Percentiles rank a stretch among this genome's conserved stretches.
Evolutionary conservation across 805 yeast species (phyloP).

Genomic region (Schwanniomyces polymorphus): DNA sequence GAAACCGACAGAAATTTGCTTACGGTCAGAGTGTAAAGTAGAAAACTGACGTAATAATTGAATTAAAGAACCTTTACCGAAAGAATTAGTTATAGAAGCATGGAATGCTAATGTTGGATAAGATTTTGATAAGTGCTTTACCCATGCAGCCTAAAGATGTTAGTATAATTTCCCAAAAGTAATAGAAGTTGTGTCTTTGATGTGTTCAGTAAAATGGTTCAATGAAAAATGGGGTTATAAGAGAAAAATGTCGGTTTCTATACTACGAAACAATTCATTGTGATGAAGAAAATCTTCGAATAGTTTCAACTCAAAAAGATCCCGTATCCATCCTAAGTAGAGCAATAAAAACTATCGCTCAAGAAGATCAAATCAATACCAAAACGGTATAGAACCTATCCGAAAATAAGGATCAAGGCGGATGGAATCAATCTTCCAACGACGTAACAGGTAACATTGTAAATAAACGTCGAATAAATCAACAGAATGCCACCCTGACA

Average conservation of each 20-base stretch:
- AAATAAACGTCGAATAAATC: conserved; percentile 23
- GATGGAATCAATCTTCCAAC: conserved; percentile 81
- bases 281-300: conserved; percentile 23
- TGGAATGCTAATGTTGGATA: conserved; percentile 97
- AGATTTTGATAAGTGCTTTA: conserved; percentile 85
- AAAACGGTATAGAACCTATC: conserved; percentile 44
- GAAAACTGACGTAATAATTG: conserved; percentile 93
- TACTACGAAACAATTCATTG: conserved; percentile 73
- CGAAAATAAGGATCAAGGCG: conserved; percentile 55
- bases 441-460: conserved; percentile 89
- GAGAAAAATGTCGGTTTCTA: conserved; percentile 67
- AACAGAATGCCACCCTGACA: conserved; percentile 67
- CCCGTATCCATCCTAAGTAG: conserved; percentile 51
- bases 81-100: conserved; percentile 95
- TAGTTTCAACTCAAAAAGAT: conserved; percentile 83
- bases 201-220: too few species aligned
- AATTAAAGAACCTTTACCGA: conserved; percentile 95
- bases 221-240: background rate
- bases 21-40: conserved; percentile 84
- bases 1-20: conserved; percentile 95
- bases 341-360: conserved; percentile 38
- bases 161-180: conserved; percentile 8
- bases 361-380: conserved; percentile 33
- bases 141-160: conserved; percentile 90
- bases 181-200: background rate